These are phyloP conservation scores for Parastagonospora avenae DNA, from an alignment of 2,329 filamentous ascomycete species.

Conservation along the genomic window DNA sequence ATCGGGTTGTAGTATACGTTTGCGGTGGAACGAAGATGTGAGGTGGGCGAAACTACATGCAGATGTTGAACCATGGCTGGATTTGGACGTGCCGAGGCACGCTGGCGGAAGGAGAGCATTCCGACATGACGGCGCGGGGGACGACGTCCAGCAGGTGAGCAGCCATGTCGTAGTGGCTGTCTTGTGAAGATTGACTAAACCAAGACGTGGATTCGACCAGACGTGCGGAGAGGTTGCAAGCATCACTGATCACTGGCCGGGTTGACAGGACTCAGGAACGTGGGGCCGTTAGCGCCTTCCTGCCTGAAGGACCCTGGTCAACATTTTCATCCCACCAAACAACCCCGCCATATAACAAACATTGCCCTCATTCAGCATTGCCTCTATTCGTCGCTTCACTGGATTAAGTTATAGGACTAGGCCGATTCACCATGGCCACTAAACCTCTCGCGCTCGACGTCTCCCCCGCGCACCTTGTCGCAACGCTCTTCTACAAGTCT, in stretches of 20 bases:
- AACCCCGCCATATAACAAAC: slow-evolving; percentile 2
- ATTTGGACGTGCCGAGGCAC: not conserved
- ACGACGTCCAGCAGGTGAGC: not conserved
- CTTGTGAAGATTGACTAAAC: not conserved
- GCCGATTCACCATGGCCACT: slow-evolving; percentile 14
- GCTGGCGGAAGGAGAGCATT: not conserved
- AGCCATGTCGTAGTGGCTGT: not conserved
- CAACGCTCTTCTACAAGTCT: slow-evolving; percentile 47
- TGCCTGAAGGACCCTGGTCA: slow-evolving; percentile 1
- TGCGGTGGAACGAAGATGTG: not conserved
- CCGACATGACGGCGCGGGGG: not conserved
- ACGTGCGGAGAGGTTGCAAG: not conserved
- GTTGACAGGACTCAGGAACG: not conserved
- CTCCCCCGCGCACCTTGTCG: slow-evolving; percentile 34
- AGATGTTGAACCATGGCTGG: not conserved
- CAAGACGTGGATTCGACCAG: not conserved
- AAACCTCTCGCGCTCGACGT: slow-evolving; percentile 25
- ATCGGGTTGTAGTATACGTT: not conserved
- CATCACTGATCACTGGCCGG: not conserved
- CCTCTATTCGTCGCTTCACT: not conserved
- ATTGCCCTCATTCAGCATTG: not conserved
- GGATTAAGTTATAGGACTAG: not conserved
- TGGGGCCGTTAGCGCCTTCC: slow-evolving; percentile 4
- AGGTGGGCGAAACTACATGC: not conserved
- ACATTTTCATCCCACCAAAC: slow-evolving; percentile 7